These are phyloP conservation scores for Alternaria metachromatica DNA, from an alignment of 2,329 filamentous ascomycete species.

Conservation along the genomic window DNA sequence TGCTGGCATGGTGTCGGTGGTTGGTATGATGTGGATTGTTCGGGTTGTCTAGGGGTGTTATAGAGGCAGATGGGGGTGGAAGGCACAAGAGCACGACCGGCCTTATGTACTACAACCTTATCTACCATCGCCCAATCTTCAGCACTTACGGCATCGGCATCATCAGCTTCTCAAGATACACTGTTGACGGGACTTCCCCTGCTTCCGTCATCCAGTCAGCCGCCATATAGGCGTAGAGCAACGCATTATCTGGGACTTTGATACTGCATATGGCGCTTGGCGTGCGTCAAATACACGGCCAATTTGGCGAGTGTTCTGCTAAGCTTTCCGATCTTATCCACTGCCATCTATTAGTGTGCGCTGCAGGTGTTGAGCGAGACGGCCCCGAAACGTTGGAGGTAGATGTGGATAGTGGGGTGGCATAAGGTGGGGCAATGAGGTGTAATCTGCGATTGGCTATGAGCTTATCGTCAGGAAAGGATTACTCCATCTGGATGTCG, in stretches of 20 bases:
- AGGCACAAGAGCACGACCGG: background rate
- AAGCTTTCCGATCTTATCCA: background rate
- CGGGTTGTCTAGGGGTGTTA: background rate
- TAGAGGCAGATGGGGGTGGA: background rate
- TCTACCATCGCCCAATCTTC: background rate
- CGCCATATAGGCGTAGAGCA: background rate
- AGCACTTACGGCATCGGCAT: background rate
- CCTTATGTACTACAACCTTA: background rate
- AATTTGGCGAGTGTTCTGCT: background rate
- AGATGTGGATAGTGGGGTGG: background rate
- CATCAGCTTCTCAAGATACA: background rate
- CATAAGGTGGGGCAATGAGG: background rate
- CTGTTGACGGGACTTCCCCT: background rate
- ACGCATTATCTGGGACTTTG: background rate
- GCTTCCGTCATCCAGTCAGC: background rate
- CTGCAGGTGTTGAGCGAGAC: background rate
- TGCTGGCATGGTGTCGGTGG: conserved; percentile 12
- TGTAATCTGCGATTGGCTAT: background rate
- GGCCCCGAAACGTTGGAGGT: background rate
- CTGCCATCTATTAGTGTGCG: background rate
- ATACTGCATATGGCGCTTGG: background rate
- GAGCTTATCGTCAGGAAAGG: conserved; percentile 7
- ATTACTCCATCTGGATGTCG: conserved; percentile 2
- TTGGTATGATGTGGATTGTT: background rate
- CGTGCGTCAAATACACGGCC: background rate